Base-by-base conservation (phyloP, 495 filamentous ascomycete species). In the Xylaria longipes region DNA sequence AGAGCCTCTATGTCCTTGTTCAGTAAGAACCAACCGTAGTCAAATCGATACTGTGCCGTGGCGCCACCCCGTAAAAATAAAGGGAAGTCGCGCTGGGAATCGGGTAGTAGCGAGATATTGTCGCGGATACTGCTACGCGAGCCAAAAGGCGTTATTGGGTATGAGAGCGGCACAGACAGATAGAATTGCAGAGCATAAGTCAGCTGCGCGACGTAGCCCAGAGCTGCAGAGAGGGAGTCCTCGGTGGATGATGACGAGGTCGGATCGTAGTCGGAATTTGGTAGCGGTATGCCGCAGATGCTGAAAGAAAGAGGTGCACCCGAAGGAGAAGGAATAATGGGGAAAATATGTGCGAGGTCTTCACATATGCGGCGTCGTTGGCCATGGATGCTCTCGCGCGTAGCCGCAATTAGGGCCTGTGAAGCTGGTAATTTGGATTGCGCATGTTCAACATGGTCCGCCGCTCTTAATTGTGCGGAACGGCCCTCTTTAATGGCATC, bases 1-100 rank as follows among this genome's bases (percentile, higher is more conserved):
- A 99, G 84, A 50, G 92, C 86, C 81, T 99, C 95, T 57, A 99
- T 93, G 75, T 98, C 86, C 76, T 97, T 95, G 81, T 98, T 98
- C 5, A 99, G 84, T 14, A 98, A 81, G 73, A 98, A 99, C 72
- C 97, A 94, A 6, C 86, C 96, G 82, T 98, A 99, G 72, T 98
- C 95, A 77, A 98, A 97, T 12, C 95, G 89, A 76, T 92, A 97
- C 37, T 91, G 87, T 8, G 94, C 89, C 15, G 89, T 90, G 1
- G 80, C 83, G 17, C 84, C 84, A 22, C 91, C 89, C 69, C 92
- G 91, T 43, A 91, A 86, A 79, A 93, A 94, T 0, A 99, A 86
- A 2, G 95, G 96, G 77, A 93, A 97, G 2, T 88, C 91, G 25
- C 92, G 87, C 65, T 90, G 88, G 15, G 82, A 79, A 61, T 87